Percentiles rank a stretch among this genome's conserved stretches.
Conservation (phyloP, 2,329 filamentous ascomycete species). For the Cordyceps javanica region DNA sequence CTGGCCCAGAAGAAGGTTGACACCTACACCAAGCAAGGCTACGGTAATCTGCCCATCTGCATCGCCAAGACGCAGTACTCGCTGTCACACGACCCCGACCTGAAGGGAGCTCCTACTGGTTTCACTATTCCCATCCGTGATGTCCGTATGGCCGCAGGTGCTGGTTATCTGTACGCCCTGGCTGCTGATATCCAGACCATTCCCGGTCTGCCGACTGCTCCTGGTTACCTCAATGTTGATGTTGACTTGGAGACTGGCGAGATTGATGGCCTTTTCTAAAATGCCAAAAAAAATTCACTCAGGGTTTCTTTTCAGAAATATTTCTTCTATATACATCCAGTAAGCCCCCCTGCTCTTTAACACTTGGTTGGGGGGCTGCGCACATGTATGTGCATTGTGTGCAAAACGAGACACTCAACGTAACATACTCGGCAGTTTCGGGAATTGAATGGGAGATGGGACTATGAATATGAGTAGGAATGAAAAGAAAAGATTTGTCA, state of each 20-base stretch:
- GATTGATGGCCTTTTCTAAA: constrained; percentile 61
- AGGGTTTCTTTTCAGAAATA: neutral
- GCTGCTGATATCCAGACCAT: constrained; percentile 99
- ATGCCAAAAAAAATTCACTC: neutral
- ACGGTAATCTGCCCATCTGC: constrained; percentile 89
- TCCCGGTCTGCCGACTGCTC: constrained; percentile 87
- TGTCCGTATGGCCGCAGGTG: constrained; percentile 88
- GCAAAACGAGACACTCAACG: neutral
- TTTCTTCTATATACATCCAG: neutral
- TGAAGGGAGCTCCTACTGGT: constrained; percentile 91
- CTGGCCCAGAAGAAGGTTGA: constrained; percentile 94
- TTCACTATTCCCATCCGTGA: constrained; percentile 94
- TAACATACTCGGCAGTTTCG: constrained; percentile 2
- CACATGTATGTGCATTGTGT: neutral
- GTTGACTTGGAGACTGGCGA: constrained; percentile 76
- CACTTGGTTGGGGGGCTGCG: constrained; percentile 1
- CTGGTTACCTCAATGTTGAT: constrained; percentile 92
- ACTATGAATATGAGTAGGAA: neutral
- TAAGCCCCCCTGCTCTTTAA: neutral
- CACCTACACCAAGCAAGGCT: constrained; percentile 87
- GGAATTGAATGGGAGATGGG: neutral
- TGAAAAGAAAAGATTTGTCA: neutral
- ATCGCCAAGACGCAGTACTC: constrained; percentile 99
- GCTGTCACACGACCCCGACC: constrained; percentile 80
- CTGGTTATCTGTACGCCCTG: constrained; percentile 83